These are phyloP conservation scores for Aspergillus flavus DNA, from an alignment of 2,329 filamentous ascomycete species.

Conservation along the genomic window DNA sequence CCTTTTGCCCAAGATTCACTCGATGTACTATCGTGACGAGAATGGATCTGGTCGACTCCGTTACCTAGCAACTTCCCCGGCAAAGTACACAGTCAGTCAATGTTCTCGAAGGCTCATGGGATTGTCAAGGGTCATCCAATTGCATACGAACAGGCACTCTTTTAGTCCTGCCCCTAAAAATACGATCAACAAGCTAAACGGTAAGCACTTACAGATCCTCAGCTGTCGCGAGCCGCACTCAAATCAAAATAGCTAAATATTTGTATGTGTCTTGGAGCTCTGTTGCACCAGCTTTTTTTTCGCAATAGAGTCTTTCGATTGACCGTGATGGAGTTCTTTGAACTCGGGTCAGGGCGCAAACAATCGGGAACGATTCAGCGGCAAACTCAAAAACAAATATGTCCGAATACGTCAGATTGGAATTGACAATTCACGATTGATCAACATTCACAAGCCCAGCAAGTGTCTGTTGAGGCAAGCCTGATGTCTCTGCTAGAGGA, in stretches of 20 bases:
- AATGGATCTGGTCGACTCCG: not conserved
- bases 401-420: not conserved
- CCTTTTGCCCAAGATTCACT: conserved; percentile 7
- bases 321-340: not conserved
- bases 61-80: conserved; percentile 1
- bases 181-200: not conserved
- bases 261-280: not conserved
- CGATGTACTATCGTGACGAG: not conserved
- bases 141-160: not conserved
- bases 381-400: not conserved
- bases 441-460: conserved; percentile 30
- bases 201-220: conserved; percentile 7
- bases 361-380: not conserved
- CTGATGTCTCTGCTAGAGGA: conserved; percentile 26
- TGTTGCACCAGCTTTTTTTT: not conserved
- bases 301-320: not conserved
- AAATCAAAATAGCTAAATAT: conserved; percentile 8
- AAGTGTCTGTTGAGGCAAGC: conserved; percentile 30
- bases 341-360: not conserved
- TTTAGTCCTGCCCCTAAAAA: not conserved
- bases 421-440: conserved; percentile 15
- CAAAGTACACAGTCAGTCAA: not conserved
- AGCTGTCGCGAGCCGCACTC: not conserved
- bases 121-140: too few species aligned
- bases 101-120: not conserved